phyloP scores from a whole-genome alignment of 2,329 filamentous ascomycete genomes.

The Trichoderma arundinaceum region DNA sequence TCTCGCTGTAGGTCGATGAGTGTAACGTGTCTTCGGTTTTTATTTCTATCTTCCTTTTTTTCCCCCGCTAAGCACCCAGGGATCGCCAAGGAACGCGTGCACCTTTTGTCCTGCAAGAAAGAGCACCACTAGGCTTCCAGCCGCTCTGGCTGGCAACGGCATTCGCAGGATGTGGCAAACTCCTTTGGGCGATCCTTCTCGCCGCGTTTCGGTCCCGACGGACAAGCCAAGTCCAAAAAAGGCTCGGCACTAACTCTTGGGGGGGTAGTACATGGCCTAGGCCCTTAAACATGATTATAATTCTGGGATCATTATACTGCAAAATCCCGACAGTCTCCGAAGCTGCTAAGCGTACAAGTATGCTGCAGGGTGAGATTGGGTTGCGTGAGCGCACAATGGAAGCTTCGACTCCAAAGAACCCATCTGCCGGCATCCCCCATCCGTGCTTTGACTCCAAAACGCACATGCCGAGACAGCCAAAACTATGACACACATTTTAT shows the following conservation, averaged over 20 bases:
- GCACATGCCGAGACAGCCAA: constrained; percentile 1
- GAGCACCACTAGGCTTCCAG: not conserved
- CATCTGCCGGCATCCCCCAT: constrained; percentile 19
- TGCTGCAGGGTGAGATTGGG: not conserved
- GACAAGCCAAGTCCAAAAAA: constrained; percentile 18
- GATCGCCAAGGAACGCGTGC: not conserved
- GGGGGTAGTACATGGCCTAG: not conserved
- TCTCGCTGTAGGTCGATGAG: not conserved
- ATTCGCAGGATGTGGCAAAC: constrained; percentile 6
- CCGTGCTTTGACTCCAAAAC: not conserved
- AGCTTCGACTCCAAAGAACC: not conserved
- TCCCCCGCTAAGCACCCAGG: not conserved
- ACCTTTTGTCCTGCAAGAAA: not conserved
- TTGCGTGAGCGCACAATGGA: not conserved
- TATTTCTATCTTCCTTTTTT: not conserved
- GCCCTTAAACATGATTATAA: not conserved
- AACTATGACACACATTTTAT: constrained; percentile 10
- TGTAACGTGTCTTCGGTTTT: constrained; percentile 22
- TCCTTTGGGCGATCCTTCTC: not conserved
- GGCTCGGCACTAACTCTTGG: not conserved
- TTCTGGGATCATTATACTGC: not conserved
- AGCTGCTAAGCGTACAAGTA: not conserved
- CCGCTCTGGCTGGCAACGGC: not conserved
- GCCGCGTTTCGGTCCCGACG: constrained; percentile 9
- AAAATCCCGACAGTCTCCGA: not conserved